These are phyloP conservation scores for Bondarzewia mesenterica DNA, from an alignment of 1,284 basidiomycete species.

Conservation along the genomic window DNA sequence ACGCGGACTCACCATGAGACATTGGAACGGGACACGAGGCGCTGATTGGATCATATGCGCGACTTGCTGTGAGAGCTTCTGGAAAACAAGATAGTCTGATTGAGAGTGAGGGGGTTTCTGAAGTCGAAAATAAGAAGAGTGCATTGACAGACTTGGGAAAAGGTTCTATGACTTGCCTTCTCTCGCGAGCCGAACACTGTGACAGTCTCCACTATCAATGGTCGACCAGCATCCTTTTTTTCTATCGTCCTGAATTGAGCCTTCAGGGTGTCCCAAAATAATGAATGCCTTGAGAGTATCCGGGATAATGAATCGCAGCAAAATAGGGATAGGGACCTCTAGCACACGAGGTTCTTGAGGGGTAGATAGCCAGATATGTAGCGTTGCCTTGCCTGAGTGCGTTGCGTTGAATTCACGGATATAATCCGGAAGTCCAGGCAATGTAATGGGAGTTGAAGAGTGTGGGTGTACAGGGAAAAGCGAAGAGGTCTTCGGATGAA, in stretches of 20 bases:
- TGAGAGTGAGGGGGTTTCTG: conserved; percentile 62
- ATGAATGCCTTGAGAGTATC: conserved; percentile 13
- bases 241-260: conserved; percentile 6
- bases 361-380: conserved; percentile 10
- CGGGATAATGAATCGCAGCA: conserved; percentile 12
- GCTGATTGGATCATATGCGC: conserved; percentile 47
- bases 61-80: conserved; percentile 56
- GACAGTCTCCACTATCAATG: conserved; percentile 47
- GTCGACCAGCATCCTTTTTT: background rate
- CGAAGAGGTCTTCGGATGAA: conserved; percentile 7
- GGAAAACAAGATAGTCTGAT: conserved; percentile 57
- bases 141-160: background rate
- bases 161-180: conserved; percentile 31
- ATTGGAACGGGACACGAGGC: conserved; percentile 41
- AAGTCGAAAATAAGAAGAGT: conserved; percentile 1
- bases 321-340: conserved; percentile 10
- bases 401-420: conserved; percentile 12
- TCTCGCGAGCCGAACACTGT: conserved; percentile 62
- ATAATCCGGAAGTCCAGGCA: conserved; percentile 8
- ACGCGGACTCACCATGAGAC: conserved; percentile 33
- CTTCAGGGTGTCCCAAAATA: conserved; percentile 8
- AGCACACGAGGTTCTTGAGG: conserved; percentile 3
- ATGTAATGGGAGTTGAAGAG: conserved; percentile 3
- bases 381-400: conserved; percentile 6
- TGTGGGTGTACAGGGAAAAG: conserved; percentile 9